These are phyloP conservation scores for Pseudocercospora ulei DNA, from an alignment of 2,329 filamentous ascomycete genomes.

Conservation along the genomic window DNA sequence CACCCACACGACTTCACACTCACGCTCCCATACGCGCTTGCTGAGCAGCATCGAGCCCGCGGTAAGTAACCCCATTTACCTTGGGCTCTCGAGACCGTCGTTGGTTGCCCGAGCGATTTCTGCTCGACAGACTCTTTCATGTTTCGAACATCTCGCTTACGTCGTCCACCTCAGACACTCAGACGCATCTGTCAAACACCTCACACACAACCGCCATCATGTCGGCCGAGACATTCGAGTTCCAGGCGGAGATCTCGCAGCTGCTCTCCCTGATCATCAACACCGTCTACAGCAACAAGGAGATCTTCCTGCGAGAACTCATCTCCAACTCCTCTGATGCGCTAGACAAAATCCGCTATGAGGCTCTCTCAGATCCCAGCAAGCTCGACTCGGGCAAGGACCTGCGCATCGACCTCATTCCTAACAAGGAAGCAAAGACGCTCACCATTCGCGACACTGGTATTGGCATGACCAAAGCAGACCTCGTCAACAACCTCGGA, in stretches of 20 bases:
- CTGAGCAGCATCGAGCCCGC: neutral
- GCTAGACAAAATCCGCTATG: conserved; percentile 99
- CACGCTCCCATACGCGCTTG: neutral
- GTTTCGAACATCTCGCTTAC: conserved; percentile 7
- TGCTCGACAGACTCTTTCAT: conserved; percentile 7
- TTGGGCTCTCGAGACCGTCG: conserved; percentile 5
- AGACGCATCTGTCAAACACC: conserved; percentile 5
- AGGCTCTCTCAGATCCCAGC: conserved; percentile 90
- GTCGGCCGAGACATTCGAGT: conserved; percentile 94
- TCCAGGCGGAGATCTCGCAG: conserved; percentile 99
- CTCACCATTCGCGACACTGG: conserved; percentile 93
- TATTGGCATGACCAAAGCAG: conserved; percentile 99
- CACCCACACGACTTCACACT: neutral
- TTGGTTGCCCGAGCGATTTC: conserved; percentile 19
- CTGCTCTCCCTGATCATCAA: conserved; percentile 99
- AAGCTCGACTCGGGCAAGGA: conserved; percentile 98
- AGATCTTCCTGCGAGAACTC: conserved; percentile 97
- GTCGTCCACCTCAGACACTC: neutral
- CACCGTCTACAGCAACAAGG: conserved; percentile 99
- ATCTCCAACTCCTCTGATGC: conserved; percentile 99
- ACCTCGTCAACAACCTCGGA: conserved; percentile 99
- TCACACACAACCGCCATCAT: conserved; percentile 47
- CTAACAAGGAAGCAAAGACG: conserved; percentile 94
- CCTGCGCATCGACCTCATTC: conserved; percentile 97
- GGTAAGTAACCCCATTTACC: conserved; percentile 11